These are phyloP conservation scores for Coelastrella sp. DNA, from an alignment of 139 green algal genomes.

Conservation along the genomic window DNA sequence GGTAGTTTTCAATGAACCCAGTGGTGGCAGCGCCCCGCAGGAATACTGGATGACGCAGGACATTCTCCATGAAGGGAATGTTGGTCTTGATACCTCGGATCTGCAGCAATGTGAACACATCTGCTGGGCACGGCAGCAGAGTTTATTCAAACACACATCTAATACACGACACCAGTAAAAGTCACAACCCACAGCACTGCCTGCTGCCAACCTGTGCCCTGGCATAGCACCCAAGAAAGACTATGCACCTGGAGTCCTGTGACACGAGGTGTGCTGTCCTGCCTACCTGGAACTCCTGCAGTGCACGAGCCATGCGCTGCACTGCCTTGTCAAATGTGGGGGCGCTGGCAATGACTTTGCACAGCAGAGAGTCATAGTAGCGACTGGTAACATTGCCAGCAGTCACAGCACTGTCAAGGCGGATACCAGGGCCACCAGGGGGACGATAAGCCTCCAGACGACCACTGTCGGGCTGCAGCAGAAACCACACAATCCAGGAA, in stretches of 20 bases:
- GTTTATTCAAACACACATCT: too few relatives aligned
- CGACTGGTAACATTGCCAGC: slow-evolving; percentile 82
- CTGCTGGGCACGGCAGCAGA: neutral
- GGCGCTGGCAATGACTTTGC: slow-evolving; percentile 87
- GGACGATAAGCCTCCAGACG: slow-evolving; percentile 87
- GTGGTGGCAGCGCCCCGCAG: slow-evolving; percentile 76
- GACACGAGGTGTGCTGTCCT: too few relatives aligned
- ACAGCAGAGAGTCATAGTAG: slow-evolving; percentile 93
- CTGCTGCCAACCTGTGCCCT: neutral
- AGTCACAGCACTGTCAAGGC: slow-evolving; percentile 88
- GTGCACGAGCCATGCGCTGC: slow-evolving; percentile 90
- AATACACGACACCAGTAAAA: neutral
- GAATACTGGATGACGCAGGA: slow-evolving; percentile 91
- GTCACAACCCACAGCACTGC: neutral
- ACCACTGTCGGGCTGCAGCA: slow-evolving; percentile 83
- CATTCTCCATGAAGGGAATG: slow-evolving; percentile 93
- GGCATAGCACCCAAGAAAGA: too few relatives aligned
- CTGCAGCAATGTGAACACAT: slow-evolving; percentile 14
- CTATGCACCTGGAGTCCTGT: too few relatives aligned
- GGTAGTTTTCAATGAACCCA: slow-evolving; percentile 83
- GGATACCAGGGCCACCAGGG: slow-evolving; percentile 89
- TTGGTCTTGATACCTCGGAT: slow-evolving; percentile 96
- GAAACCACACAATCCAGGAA: neutral
- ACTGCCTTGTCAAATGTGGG: slow-evolving; percentile 80
- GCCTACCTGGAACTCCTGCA: slow-evolving; percentile 88